Evolutionary conservation across 148 eudicot genomes (phyloP).

Genomic region (Camellia lanceoleosa): DNA sequence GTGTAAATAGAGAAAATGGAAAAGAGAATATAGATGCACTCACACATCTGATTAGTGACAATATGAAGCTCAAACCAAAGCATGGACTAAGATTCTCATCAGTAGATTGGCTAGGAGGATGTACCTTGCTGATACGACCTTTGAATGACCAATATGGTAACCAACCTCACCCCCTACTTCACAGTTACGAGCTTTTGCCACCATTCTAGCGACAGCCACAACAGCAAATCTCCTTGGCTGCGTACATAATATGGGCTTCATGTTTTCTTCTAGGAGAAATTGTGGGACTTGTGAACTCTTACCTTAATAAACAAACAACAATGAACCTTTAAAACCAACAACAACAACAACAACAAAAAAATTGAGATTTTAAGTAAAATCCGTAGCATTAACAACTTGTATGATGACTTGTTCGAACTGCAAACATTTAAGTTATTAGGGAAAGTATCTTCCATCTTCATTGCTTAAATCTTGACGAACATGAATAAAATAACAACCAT

Average conservation of each 20-base stretch:
- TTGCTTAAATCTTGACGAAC: not conserved
- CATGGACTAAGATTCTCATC: not conserved
- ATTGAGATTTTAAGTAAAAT: not conserved
- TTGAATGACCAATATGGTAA: conserved; percentile 94
- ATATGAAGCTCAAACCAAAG: not conserved
- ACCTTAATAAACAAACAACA: conserved; percentile 42
- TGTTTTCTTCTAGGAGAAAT: conserved; percentile 69
- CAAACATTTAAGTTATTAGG: not conserved
- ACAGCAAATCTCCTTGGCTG: conserved; percentile 97
- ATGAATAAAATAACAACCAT: not conserved
- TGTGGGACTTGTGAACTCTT: conserved; percentile 95
- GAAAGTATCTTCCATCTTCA: not conserved
- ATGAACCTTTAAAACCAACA: not conserved
- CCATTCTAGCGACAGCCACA: conserved; percentile 96
- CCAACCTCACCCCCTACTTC: conserved; percentile 92
- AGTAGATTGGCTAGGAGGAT: not conserved
- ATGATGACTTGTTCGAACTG: not conserved
- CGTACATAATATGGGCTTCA: conserved; percentile 85
- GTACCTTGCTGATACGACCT: conserved; percentile 71
- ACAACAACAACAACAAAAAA: not conserved
- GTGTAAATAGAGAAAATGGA: not conserved
- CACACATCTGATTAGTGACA: not conserved
- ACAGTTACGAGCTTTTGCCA: conserved; percentile 77
- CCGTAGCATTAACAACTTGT: not conserved
- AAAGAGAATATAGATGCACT: not conserved